Base-by-base conservation (phyloP, 768 basidiomycete species). In the Termitomyces sp. region DNA sequence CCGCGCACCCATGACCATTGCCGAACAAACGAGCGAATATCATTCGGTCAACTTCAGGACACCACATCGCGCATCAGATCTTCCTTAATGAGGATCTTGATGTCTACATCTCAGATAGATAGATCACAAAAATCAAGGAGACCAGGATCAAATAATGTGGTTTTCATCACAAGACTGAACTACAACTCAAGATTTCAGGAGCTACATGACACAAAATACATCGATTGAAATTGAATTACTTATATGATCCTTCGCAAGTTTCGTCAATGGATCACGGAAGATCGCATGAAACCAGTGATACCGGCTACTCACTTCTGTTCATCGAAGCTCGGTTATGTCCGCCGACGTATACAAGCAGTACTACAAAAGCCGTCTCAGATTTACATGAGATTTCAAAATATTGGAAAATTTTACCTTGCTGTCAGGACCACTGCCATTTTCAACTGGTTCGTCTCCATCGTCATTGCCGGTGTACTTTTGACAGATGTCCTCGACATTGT, bases 391-490 rank as follows among this genome's bases (percentile, higher is more conserved):
- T 28, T 11, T 16, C 5, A 6, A 14, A 13, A 32, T 16, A 11
- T 26, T 5, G 40, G 3, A 4, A 38, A n/a, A 13, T 48, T 66
- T 52, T 56, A 73, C 71, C 33, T 54, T 65, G 64, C 68, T 65
- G 54, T 72, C 71, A 11, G 71, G 68, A 30, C 70, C 71, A 41
- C 62, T 67, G 32, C 71, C 69, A 49, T 44, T 60, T 54, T 67
- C 65, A 48, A 57, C 35, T 20, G 72, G 72, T 46, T 73, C 72
- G 32, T 58, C 70, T 35, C 72, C 72, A 48, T 52, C 58, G 57
- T 64, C 60, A 60, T 72, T 72, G 14, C 71, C 71, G 2, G 54
- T 67, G 61, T 66, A 72, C 62, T 59, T 67, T 51, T 71, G 56
- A 52, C 72, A 73, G 55, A 72, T 71, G 20, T 60, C 65, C 5